Conservation (phyloP, 2,329 filamentous ascomycete genomes). For the Zymoseptoria pseudotritici region DNA sequence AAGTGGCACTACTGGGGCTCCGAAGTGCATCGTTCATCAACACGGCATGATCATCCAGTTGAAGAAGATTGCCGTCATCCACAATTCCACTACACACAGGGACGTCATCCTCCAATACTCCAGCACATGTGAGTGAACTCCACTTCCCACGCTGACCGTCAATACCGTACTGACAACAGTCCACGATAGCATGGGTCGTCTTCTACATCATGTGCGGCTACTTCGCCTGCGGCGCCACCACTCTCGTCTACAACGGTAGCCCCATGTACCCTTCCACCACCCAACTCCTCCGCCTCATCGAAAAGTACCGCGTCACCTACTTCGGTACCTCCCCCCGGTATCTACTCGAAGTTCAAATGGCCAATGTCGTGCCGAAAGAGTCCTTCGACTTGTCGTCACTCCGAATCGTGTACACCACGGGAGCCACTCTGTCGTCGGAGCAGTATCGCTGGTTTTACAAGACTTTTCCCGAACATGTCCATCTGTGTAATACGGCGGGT, state of each 20-base stretch:
- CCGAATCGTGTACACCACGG: constrained; percentile 40
- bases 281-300: constrained; percentile 31
- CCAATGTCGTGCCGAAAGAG: constrained; percentile 29
- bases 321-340: constrained; percentile 41
- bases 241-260: constrained; percentile 40
- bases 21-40: constrained; percentile 36
- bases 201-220: constrained; percentile 33
- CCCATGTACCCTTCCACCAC: constrained; percentile 35
- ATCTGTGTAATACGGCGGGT: constrained; percentile 39
- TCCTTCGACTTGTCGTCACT: constrained; percentile 34
- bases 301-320: constrained; percentile 34
- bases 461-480: constrained; percentile 32
- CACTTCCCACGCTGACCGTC: too few relatives aligned
- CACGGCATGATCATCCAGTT: constrained; percentile 39
- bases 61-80: constrained; percentile 38
- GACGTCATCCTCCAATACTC: constrained; percentile 42
- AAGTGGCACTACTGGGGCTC: constrained; percentile 37
- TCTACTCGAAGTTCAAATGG: constrained; percentile 37
- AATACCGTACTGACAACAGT: too few relatives aligned
- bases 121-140: constrained; percentile 27
- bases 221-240: constrained; percentile 14
- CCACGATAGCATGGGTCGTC: constrained; percentile 34
- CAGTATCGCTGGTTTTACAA: constrained; percentile 43
- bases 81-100: constrained; percentile 36
- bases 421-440: constrained; percentile 36